Evolutionary conservation across 306 rosid genomes (phyloP).

Genomic region (Mucuna pruriens): DNA sequence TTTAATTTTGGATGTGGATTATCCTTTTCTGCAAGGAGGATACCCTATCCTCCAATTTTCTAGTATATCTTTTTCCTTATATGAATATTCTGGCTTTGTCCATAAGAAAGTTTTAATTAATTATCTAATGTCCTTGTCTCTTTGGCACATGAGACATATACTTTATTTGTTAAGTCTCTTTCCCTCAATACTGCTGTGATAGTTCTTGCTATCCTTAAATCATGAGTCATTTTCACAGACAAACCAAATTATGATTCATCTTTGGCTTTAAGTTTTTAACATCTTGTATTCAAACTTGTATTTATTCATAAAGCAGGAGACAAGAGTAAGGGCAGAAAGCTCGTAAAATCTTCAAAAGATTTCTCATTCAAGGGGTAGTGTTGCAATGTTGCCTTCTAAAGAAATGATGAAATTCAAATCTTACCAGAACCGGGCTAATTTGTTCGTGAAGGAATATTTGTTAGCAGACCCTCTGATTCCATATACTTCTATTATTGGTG

Average conservation of each 20-base stretch:
- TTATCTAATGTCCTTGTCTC: conserved; percentile 18
- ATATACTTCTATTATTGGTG: conserved; percentile 69
- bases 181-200: not conserved
- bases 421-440: conserved; percentile 76
- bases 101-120: not conserved
- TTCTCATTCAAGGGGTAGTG: conserved; percentile 39
- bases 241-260: conserved; percentile 7
- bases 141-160: conserved; percentile 30
- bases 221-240: not conserved
- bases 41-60: conserved; percentile 19
- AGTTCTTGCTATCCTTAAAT: conserved; percentile 19
- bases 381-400: conserved; percentile 56
- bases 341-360: conserved; percentile 24
- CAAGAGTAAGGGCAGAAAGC: conserved; percentile 25
- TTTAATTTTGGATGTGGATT: conserved; percentile 23
- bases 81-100: conserved; percentile 37
- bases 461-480: conserved; percentile 70
- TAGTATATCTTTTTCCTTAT: conserved; percentile 30
- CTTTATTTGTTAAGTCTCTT: conserved; percentile 3
- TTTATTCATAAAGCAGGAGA: conserved; percentile 35
- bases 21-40: conserved; percentile 28
- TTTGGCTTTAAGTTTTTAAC: conserved; percentile 18
- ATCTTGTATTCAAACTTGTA: conserved; percentile 25
- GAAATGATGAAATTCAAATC: conserved; percentile 72
- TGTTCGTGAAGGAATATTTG: conserved; percentile 65